These are phyloP conservation scores for Maudiozyma turicensis DNA, from an alignment of 805 yeast genomes.

Conservation along the genomic window DNA sequence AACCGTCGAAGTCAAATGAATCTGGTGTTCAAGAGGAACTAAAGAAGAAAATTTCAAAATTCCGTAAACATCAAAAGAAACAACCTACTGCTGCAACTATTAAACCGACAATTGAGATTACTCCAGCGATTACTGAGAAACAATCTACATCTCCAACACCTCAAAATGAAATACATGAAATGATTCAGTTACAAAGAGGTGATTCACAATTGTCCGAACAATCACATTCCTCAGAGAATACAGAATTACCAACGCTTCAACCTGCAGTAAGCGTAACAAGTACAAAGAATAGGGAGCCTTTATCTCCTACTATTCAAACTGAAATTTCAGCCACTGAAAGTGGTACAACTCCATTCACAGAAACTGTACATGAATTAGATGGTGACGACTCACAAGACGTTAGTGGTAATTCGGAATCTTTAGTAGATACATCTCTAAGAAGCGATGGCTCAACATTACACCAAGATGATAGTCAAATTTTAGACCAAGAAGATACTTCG, in stretches of 20 bases:
- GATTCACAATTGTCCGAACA: not conserved
- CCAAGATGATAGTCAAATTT: not conserved
- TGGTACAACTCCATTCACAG: constrained; percentile 5
- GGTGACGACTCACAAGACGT: constrained; percentile 18
- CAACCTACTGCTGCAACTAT: not conserved
- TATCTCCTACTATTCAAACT: not conserved
- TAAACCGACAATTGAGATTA: not conserved
- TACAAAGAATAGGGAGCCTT: constrained; percentile 4
- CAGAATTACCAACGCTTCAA: constrained; percentile 8
- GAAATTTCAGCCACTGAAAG: constrained; percentile 4
- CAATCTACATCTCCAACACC: no score
- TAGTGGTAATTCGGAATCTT: constrained; percentile 5
- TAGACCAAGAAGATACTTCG: not conserved
- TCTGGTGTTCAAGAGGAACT: constrained; percentile 5
- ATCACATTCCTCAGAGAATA: not conserved
- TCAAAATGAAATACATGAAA: not conserved
- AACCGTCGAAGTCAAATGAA: constrained; percentile 1
- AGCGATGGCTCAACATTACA: not conserved
- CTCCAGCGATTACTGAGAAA: not conserved
- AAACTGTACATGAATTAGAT: constrained; percentile 14
- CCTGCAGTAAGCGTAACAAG: constrained; percentile 15
- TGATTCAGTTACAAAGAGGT: not conserved
- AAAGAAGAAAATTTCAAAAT: constrained; percentile 6
- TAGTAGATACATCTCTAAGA: not conserved
- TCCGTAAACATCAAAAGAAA: constrained; percentile 3